Conservation (phyloP, 371 early-diverging fungal species). For the Apophysomyces variabilis region DNA sequence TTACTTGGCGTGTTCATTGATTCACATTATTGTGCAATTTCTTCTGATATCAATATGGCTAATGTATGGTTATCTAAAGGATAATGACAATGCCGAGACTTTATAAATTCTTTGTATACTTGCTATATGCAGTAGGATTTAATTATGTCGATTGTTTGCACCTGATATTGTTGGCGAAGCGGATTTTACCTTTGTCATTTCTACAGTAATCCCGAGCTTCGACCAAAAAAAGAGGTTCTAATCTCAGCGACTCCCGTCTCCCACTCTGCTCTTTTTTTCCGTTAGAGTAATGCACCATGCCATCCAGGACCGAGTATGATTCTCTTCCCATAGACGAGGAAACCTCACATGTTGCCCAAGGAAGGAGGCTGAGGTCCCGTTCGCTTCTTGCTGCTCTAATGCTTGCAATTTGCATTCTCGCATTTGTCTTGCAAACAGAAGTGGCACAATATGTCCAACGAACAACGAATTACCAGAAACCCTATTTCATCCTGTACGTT, state of each 20-base stretch:
- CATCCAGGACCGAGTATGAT: constrained; percentile 28
- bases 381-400: constrained; percentile 46
- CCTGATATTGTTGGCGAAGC: no score
- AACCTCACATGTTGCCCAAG: not conserved
- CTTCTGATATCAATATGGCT: not conserved
- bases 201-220: no score
- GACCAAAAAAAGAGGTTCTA: no score
- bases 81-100: not conserved
- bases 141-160: no score
- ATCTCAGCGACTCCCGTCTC: constrained; percentile 1
- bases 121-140: no score
- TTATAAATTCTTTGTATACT: no score
- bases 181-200: no score
- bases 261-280: not conserved
- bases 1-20: no score
- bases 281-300: constrained; percentile 21
- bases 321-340: constrained; percentile 32
- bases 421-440: constrained; percentile 72
- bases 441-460: constrained; percentile 70
- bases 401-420: constrained; percentile 59
- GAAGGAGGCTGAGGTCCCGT: constrained; percentile 17
- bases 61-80: not conserved
- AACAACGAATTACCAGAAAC: constrained; percentile 65
- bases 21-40: not conserved
- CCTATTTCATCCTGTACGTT: constrained; percentile 79